phyloP scores from a whole-genome alignment of 139 green algal genomes.

The Volvox reticuliferus region DNA sequence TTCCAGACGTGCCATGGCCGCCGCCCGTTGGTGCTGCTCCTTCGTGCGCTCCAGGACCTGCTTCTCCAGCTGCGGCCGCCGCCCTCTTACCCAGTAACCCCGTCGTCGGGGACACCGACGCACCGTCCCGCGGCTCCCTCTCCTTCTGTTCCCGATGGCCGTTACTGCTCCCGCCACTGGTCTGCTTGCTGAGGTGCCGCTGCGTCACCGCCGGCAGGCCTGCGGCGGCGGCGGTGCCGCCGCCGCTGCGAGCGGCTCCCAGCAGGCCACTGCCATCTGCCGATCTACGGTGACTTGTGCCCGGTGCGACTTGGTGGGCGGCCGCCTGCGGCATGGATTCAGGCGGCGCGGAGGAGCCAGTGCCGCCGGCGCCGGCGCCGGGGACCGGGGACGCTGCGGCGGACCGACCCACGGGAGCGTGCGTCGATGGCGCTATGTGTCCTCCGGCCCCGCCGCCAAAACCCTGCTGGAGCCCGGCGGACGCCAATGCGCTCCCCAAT shows the following conservation, averaged over 20 bases:
- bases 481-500: too few relatives aligned
- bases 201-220: background rate
- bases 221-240: background rate
- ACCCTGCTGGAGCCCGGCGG: background rate
- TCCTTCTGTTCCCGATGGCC: slow-evolving; percentile 23
- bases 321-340: background rate
- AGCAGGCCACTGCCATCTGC: background rate
- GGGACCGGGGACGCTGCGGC: slow-evolving; percentile 5
- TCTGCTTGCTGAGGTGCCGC: slow-evolving; percentile 18
- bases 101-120: background rate
- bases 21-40: background rate
- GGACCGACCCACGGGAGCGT: slow-evolving; percentile 7
- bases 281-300: background rate
- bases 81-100: background rate
- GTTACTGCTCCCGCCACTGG: slow-evolving; percentile 33
- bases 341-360: background rate
- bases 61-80: background rate
- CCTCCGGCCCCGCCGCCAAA: background rate
- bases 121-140: background rate
- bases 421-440: background rate
- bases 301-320: background rate
- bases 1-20: background rate
- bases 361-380: background rate
- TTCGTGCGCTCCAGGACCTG: background rate
- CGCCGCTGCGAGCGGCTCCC: background rate